Evolutionary conservation across 305 asterid species (phyloP), one percentile per base, ranked within the genome.

Genomic region (Fraxinus baroniana): DNA sequence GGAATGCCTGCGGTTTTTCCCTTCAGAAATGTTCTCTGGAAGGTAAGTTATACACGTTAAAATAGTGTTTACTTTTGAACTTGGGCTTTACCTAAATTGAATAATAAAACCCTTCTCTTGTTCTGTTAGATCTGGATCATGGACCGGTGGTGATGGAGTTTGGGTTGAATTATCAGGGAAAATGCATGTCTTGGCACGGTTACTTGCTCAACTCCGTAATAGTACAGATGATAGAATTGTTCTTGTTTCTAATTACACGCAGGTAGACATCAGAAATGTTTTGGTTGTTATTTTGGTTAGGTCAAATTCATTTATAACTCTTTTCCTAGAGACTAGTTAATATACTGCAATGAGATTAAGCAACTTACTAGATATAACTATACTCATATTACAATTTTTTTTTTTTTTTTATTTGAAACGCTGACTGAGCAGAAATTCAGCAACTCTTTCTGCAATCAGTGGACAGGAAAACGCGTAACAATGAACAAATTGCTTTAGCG

Each of bases 101-200:
- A 60, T 81, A 78, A 74, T 70, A 55, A 76, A 33, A 74, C 26
- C 80, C 24, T 39, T 83, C 44, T 26, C 74, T 52, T 86, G 73
- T 74, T 82, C 82, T 79, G 81, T 70, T 91, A 96, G 99, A 86
- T 94, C 98, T 80, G 98, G 99, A 83, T 81, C 98, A 13, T 94
- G 99, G 99, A 93, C 94, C 36, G 99, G 99, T 78, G 99, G 98
- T 35, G 95, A 91, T 86, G 99, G 99, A 74, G 81, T 90, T 79
- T 96, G 99, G 99, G 97, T 96, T 88, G 98, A 96, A 87, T 90
- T 96, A 84, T 96, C 99, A 2, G 99, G 99, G 86, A 96, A 96
- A 93, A 96, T 96, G 98, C 96, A 94, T 60, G 97, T 96, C 80
- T 90, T 96, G 87, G 97, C 99, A 83, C 94, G 98, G 66, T 87